phyloP scores from a whole-genome alignment of 208 protist genomes.

The Crithidia mellificae region DNA sequence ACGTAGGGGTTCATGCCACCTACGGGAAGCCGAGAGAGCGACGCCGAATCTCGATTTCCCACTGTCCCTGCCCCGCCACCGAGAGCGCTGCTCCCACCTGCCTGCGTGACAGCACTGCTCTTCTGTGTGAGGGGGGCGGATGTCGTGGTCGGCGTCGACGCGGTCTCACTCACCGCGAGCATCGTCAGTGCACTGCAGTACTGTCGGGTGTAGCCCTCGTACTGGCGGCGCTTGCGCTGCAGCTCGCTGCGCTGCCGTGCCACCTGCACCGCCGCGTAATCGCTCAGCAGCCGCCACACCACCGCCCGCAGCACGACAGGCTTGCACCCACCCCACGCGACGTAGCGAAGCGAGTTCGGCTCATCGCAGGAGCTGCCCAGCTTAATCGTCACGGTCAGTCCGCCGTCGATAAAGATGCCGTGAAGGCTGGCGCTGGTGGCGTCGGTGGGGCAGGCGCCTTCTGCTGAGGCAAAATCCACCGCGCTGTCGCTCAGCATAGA shows the following conservation, averaged over 20 bases:
- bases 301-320: slow-evolving; percentile 45
- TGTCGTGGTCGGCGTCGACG: background rate
- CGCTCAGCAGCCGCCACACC: slow-evolving; percentile 69
- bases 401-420: slow-evolving; percentile 19
- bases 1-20: too few relatives aligned
- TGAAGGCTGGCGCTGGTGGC: slow-evolving; percentile 9
- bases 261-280: slow-evolving; percentile 39
- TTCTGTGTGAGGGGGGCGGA: background rate
- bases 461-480: background rate
- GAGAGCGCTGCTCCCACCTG: background rate
- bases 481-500: background rate
- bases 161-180: slow-evolving; percentile 11
- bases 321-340: slow-evolving; percentile 55
- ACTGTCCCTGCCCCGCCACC: background rate
- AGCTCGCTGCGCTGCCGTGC: slow-evolving; percentile 58
- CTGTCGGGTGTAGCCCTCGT: slow-evolving; percentile 52
- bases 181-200: slow-evolving; percentile 44
- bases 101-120: too few relatives aligned
- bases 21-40: slow-evolving; percentile 2
- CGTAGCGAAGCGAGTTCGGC: slow-evolving; percentile 43
- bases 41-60: background rate
- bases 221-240: slow-evolving; percentile 62
- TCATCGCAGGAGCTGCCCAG: slow-evolving; percentile 58
- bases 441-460: background rate
- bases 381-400: slow-evolving; percentile 25